A percentile compares a stretch with the other conserved stretches of the same genome.
Conservation (phyloP, 176 grass and related monocot species). For the Chrysopogon serrulatus region DNA sequence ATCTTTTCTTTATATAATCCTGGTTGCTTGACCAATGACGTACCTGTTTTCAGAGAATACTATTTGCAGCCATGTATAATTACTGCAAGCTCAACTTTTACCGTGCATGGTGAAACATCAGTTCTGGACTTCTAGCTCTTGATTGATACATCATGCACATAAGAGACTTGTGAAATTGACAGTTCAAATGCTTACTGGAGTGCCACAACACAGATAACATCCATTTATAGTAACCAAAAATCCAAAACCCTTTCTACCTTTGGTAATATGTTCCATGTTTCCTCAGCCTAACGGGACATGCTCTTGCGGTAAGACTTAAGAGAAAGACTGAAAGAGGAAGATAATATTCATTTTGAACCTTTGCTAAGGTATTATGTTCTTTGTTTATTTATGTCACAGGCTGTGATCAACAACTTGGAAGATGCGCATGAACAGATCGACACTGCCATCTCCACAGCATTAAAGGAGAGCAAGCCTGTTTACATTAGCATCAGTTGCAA, state of each 20-base stretch:
- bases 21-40: not conserved
- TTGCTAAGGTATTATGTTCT: not conserved
- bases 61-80: not conserved
- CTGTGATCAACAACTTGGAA: conserved; percentile 56
- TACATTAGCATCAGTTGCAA: conserved; percentile 63
- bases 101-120: not conserved
- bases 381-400: conserved; percentile 14
- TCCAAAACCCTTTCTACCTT: not conserved
- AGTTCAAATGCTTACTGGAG: not conserved
- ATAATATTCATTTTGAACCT: not conserved
- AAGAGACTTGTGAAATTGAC: not conserved
- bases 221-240: not conserved
- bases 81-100: not conserved
- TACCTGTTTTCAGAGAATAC: not conserved
- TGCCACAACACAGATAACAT: not conserved
- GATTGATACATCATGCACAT: not conserved
- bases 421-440: conserved; percentile 63
- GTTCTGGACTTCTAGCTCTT: not conserved
- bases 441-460: conserved; percentile 50
- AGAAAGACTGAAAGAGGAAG: not conserved
- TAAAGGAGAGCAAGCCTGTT: conserved; percentile 62
- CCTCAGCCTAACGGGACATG: not conserved
- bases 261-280: not conserved
- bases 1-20: not conserved
- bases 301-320: not conserved